These are phyloP conservation scores for Penicillium sp. DNA, from an alignment of 2,329 filamentous ascomycete species.

Conservation along the genomic window DNA sequence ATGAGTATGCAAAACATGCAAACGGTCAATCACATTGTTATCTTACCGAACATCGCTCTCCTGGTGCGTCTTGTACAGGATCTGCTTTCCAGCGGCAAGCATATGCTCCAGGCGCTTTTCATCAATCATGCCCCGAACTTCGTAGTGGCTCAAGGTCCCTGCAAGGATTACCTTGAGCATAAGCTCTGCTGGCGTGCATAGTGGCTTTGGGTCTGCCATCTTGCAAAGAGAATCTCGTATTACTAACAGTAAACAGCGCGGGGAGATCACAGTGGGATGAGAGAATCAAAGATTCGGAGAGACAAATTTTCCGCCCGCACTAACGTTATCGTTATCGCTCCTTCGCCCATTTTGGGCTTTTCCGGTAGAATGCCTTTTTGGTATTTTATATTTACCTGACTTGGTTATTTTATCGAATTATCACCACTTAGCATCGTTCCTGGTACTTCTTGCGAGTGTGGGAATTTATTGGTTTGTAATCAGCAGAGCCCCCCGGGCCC, in stretches of 20 bases:
- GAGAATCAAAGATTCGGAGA: slow-evolving; percentile 9
- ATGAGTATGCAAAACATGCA: slow-evolving; percentile 4
- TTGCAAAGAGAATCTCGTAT: background rate
- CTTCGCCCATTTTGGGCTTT: background rate
- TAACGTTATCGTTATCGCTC: background rate
- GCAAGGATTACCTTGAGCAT: slow-evolving; percentile 49
- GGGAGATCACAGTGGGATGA: slow-evolving; percentile 6
- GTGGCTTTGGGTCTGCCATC: slow-evolving; percentile 39
- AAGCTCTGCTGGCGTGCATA: slow-evolving; percentile 47
- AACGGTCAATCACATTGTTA: background rate
- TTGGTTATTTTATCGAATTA: too few species aligned
- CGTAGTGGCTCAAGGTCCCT: slow-evolving; percentile 57
- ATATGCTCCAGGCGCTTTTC: slow-evolving; percentile 57
- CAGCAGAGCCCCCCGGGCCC: too few species aligned
- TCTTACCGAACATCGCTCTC: slow-evolving; percentile 54
- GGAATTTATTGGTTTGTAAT: too few species aligned
- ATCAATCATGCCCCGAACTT: slow-evolving; percentile 58
- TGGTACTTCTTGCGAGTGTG: too few species aligned
- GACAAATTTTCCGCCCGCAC: slow-evolving; percentile 11
- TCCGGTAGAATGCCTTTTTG: too few species aligned
- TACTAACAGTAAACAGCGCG: background rate
- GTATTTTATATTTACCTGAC: too few species aligned
- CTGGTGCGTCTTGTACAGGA: slow-evolving; percentile 57
- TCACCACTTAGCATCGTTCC: too few species aligned
- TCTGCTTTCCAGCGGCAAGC: slow-evolving; percentile 60